phyloP scores from a whole-genome alignment of 176 grass and related monocot species.

The Musa beccarii region DNA sequence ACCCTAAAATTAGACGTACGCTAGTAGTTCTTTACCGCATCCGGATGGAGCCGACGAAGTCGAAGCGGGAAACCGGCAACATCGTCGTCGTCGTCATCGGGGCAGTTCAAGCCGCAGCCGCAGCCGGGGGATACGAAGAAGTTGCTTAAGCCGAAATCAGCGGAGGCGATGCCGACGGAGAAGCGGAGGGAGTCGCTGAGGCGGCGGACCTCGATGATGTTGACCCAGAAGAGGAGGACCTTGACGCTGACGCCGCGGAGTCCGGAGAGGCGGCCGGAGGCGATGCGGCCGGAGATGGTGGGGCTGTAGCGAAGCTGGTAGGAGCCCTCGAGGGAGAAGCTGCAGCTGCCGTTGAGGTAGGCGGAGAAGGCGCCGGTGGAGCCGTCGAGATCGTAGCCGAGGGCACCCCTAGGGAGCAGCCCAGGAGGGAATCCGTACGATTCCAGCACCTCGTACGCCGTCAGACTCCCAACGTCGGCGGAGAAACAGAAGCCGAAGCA shows the following conservation, averaged over 20 bases:
- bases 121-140: conserved; percentile 72
- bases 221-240: conserved; percentile 82
- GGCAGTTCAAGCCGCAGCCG: conserved; percentile 82
- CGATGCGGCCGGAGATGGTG: conserved; percentile 54
- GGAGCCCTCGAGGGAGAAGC: conserved; percentile 63
- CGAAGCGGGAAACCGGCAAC: not conserved
- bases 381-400: conserved; percentile 55
- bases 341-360: conserved; percentile 33
- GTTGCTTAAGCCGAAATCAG: conserved; percentile 63
- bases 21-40: not conserved
- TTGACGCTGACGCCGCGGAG: conserved; percentile 78
- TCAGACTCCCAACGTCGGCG: conserved; percentile 24
- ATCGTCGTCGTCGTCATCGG: conserved; percentile 9
- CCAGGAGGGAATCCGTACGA: conserved; percentile 62
- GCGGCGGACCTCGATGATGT: conserved; percentile 79
- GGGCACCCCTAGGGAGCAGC: conserved; percentile 60
- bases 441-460: conserved; percentile 63
- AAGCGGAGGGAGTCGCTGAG: conserved; percentile 51
- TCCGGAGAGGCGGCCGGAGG: conserved; percentile 31
- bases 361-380: conserved; percentile 67
- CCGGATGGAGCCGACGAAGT: not conserved
- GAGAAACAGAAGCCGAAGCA: not conserved
- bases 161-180: conserved; percentile 88
- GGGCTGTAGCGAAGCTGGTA: conserved; percentile 75
- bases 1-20: not conserved